Evolutionary conservation across 2,329 filamentous ascomycete genomes (phyloP), one percentile per base, ranked within the genome.

Genomic region (Volutella citrinella): DNA sequence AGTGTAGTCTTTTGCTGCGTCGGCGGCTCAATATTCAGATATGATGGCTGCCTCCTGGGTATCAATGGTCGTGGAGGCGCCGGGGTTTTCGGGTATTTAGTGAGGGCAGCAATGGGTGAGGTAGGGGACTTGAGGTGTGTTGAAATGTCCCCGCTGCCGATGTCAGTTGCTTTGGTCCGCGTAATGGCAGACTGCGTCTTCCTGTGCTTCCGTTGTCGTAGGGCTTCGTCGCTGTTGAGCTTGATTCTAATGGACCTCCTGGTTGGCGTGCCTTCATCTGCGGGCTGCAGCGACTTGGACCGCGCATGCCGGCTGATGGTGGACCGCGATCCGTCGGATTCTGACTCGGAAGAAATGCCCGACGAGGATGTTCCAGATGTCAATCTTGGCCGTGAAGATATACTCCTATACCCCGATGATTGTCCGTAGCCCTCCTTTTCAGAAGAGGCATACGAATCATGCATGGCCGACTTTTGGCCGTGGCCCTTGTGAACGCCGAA

Each of bases 71-170:
- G 79, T 27, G 93, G 93, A 29, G 93, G 90, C 23, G 86, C 84
- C 14, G 90, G 91, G 17, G 86, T 85, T 57, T 88, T 87, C 32
- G 93, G 91, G 58, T 97, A 98, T 63, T 83, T 89, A 17, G 87
- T 95, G 52, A 95, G 69, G 53, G 76, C 80, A 11, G 81, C 77
- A 17, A 81, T 76, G 32, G 89, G 85, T 18, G 90, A 95, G 5
- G 88, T 94, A 4, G 93, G 93, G 11, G 93, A 97, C 61, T 98
- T 98, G 42, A 98, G 73, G 39, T 87, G 87, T 30, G 87, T 84
- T 7, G 88, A 81, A 39, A 87, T 70, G 39, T 82, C 73, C 29
- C 61, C 55, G 24, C 49, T 48, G 4, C 51, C 59, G 27, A 63
- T 54, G 26, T 66, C 61, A 45, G 61, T 65, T 25, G 55, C 60